phyloP scores from a whole-genome alignment of 495 filamentous ascomycete species.

The Podospora pseudopauciseta region DNA sequence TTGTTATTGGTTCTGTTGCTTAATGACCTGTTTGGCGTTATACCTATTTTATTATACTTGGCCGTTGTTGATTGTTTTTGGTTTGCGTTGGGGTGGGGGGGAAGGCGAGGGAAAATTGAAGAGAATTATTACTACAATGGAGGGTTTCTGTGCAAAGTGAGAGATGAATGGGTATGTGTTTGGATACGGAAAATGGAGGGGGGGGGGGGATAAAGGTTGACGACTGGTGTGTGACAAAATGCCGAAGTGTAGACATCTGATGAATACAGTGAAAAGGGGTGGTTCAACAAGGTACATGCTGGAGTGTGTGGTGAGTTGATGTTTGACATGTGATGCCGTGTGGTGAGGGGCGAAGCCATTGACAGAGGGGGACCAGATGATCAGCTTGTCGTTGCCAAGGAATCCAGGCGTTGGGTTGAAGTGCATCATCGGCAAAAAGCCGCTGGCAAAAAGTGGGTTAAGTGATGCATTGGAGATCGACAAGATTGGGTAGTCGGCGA shows the following conservation, averaged over 20 bases:
- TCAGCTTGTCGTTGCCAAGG: background rate
- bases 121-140: background rate
- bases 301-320: background rate
- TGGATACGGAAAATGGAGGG: background rate
- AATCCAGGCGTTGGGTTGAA: background rate
- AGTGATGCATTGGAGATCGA: background rate
- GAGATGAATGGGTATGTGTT: background rate
- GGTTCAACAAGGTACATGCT: background rate
- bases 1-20: conserved; percentile 80
- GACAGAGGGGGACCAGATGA: background rate
- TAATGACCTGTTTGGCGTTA: conserved; percentile 46
- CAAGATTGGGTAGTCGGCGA: background rate
- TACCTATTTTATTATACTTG: conserved; percentile 9
- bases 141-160: background rate
- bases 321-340: background rate
- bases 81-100: background rate
- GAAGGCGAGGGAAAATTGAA: conserved; percentile 13
- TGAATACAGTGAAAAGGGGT: background rate
- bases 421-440: background rate
- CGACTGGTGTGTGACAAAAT: background rate
- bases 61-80: background rate
- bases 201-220: background rate
- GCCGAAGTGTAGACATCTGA: background rate
- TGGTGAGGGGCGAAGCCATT: background rate
- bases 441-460: background rate